Conservation (phyloP, 176 grass and related monocot genomes). For the Aechmea fasciata region DNA sequence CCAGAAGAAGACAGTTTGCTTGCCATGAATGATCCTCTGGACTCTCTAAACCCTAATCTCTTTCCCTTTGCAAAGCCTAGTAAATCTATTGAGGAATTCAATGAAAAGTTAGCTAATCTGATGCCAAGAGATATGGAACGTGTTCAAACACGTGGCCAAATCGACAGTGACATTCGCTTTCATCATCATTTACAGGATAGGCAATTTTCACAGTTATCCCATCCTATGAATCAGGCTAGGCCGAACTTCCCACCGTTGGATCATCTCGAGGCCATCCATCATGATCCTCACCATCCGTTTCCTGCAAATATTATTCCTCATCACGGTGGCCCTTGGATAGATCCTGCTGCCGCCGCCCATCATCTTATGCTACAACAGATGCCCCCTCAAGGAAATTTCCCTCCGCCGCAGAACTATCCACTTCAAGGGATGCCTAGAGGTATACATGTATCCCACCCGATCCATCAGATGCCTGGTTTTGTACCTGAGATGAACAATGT, state of each 20-base stretch:
- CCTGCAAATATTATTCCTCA: constrained; percentile 49
- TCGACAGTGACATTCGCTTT: constrained; percentile 8
- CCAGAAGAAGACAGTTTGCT: constrained; percentile 89
- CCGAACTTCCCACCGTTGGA: neutral
- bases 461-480: constrained; percentile 54
- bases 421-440: constrained; percentile 53
- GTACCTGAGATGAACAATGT: constrained; percentile 66
- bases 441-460: constrained; percentile 48
- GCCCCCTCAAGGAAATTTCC: constrained; percentile 44
- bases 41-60: constrained; percentile 29
- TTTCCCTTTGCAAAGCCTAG: constrained; percentile 34
- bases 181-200: constrained; percentile 60
- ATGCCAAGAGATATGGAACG: constrained; percentile 42
- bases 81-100: constrained; percentile 38
- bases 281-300: constrained; percentile 44
- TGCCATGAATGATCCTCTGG: constrained; percentile 42
- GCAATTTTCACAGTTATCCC: constrained; percentile 34
- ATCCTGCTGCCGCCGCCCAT: constrained; percentile 33
- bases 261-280: constrained; percentile 31
- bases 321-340: constrained; percentile 1
- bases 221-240: constrained; percentile 18
- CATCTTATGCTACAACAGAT: constrained; percentile 66
- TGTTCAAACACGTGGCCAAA: constrained; percentile 34
- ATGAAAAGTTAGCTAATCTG: constrained; percentile 49
- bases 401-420: constrained; percentile 14